phyloP scores from a whole-genome alignment of 768 basidiomycete species.

The Boletus patriciae region DNA sequence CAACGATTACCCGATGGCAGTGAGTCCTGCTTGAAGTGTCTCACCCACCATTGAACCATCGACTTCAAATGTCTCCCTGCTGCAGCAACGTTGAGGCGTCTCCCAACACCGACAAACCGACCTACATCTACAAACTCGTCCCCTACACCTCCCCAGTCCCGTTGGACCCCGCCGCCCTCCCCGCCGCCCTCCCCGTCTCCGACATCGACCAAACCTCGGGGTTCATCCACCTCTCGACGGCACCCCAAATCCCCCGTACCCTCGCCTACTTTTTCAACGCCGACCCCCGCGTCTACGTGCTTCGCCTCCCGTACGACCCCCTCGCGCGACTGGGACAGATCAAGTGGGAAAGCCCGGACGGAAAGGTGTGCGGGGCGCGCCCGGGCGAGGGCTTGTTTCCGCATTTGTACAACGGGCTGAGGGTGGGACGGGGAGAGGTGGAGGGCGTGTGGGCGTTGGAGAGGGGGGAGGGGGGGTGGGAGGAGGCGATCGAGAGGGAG shows the following conservation, averaged over 20 bases:
- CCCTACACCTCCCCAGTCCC: constrained; percentile 41
- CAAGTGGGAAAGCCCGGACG: constrained; percentile 51
- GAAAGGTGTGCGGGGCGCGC: constrained; percentile 40
- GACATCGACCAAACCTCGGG: constrained; percentile 45
- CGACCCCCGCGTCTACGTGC: constrained; percentile 41
- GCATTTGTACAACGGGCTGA: constrained; percentile 50
- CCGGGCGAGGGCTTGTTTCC: constrained; percentile 51
- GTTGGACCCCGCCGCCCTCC: constrained; percentile 36
- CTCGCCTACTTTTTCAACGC: constrained; percentile 46
- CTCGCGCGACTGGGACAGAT: constrained; percentile 37
- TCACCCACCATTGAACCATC: neutral
- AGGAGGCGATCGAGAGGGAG: constrained; percentile 22
- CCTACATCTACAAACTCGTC: constrained; percentile 64
- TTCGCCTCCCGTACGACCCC: constrained; percentile 43
- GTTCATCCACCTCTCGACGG: constrained; percentile 58
- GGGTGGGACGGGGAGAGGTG: constrained; percentile 46
- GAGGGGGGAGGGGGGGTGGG: constrained; percentile 34
- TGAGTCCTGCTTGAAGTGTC: neutral
- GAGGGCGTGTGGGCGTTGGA: constrained; percentile 39
- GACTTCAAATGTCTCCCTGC: constrained; percentile 5
- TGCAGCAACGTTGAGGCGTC: neutral
- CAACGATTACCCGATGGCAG: too few species aligned
- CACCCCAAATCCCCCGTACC: constrained; percentile 48
- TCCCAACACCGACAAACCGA: constrained; percentile 33
- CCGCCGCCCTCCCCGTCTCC: constrained; percentile 49